Base-by-base conservation (phyloP, 2,329 filamentous ascomycete genomes). In the Metarhizium brunneum region DNA sequence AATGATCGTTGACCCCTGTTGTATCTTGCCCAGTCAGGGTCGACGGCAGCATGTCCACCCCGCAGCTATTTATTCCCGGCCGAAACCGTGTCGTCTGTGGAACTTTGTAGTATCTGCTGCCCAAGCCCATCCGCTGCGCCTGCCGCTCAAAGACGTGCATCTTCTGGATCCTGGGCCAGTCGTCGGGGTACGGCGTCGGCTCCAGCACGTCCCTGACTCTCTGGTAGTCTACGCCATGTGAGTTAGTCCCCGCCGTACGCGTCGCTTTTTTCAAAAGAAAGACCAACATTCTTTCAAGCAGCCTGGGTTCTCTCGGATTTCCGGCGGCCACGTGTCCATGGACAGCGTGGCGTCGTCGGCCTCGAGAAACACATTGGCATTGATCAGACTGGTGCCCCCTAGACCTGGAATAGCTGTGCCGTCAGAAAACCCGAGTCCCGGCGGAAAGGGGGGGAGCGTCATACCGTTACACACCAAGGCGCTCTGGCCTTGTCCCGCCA, bases 1-100 rank as follows among this genome's bases (percentile, higher is more conserved):
- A 86, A 2, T 83, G 83, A 65, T 88, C 85, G 60, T 88, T 87
- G 56, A 85, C 61, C 1, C 84, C 85, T 0, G 83, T 86, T 43
- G 68, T 69, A 60, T 88, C 85, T 66, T 85, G 81, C 1, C 84
- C 84, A 0, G 81, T 81, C 25, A 84, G 69, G 0, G 77, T 76
- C 1, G 82, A 85, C 0, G 78, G 74, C 20, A 74, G 71, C 84
- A 88, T 85, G 59, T 81, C 73, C 3, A 87, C 81, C 14, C 84
- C 85, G n/a, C 76, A 80, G 61, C 74, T 79, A 63, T 87, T 87
- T 16, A 77, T 76, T 0, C 82, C 82, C 57, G 80, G 75, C 14
- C 71, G 71, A 64, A 88, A 88, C 47, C 80, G 76, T 0, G 83
- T 87, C 0, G 84, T 87, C 60, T 86, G 82, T 5, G 73, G 76